phyloP scores from a whole-genome alignment of 176 grass and related monocot genomes.

The Poa annua region DNA sequence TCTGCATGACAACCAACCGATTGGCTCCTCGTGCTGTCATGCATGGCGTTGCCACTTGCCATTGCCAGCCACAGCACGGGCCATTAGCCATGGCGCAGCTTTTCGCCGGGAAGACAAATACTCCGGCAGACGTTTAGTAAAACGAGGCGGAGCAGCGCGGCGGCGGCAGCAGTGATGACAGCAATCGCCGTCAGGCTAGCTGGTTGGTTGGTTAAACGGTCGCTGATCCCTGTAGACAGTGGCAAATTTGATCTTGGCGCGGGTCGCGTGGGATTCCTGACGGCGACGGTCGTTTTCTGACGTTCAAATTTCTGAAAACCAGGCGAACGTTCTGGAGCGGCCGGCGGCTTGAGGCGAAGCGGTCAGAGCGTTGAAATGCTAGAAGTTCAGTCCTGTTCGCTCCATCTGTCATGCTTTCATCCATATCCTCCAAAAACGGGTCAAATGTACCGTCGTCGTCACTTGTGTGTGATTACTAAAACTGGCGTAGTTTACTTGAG shows the following conservation, averaged over 20 bases:
- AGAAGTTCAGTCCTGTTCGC: not conserved
- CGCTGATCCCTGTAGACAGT: not conserved
- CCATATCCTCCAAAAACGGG: not conserved
- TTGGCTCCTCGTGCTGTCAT: not conserved
- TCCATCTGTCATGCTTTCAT: not conserved
- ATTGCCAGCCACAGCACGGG: not conserved
- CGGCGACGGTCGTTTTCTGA: not conserved
- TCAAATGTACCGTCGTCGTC: not conserved
- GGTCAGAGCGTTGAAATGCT: slow-evolving; percentile 13
- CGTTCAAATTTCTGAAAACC: not conserved
- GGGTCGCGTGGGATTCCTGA: not conserved
- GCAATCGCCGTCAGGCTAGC: not conserved
- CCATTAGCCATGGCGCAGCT: not conserved
- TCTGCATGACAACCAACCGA: not conserved
- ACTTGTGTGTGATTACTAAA: not conserved
- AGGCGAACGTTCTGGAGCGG: slow-evolving; percentile 1
- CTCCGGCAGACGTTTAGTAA: not conserved
- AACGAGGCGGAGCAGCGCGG: not conserved
- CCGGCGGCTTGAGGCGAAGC: not conserved
- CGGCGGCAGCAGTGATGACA: not conserved
- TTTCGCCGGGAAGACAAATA: not conserved
- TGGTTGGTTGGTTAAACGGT: not conserved
- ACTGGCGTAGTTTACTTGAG: too few species aligned
- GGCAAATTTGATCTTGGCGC: not conserved
- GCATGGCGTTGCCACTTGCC: not conserved